Base-by-base conservation (phyloP, 768 basidiomycete species). In the Kwoniella botswanensis region DNA sequence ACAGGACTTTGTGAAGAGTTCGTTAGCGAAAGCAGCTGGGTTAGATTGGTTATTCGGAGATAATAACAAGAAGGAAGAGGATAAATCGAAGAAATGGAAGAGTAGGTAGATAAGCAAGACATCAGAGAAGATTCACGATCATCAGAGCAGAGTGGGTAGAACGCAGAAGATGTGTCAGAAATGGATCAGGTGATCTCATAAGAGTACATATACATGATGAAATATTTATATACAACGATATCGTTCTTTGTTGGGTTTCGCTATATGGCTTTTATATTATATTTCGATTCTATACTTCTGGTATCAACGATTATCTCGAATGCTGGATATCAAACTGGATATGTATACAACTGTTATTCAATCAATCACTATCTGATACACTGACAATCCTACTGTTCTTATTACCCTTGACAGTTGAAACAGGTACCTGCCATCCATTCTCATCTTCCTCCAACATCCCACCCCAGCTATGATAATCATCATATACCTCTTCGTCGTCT, bases 1-100 rank as follows among this genome's bases (percentile, higher is more conserved):
- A 1, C 73, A 76, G 58, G 70, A 74, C 35, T 78, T 71, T 55
- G 77, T 76, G 17, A 78, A 78, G 65, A 69, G 67, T 42, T 62
- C 71, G 1, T 22, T 74, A 63, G 65, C 63, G 10, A 70, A 76
- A 43, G 77, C 77, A n/a, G 68, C 74, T 7, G 74, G 73, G 4
- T 59, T 76, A 3, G 74, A 72, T 21, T 76, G 75, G 70, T 35
- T 75, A 17, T 63, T 72, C 22, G 71, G 68, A 9, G 52, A 43
- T 35, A 41, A 50, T 17, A 67, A 57, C 24, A 57, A 63, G 18
- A 58, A 55, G 5, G 63, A 68, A 17, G 41, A 57, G 22, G 61
- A 63, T 54, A 57, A 64, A 54, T 18, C 44, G 52, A 63, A 56
- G 56, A 62, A 50, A 1, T 68, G 67, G 67, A 67, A 29, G 42